Evolutionary conservation across 2,329 filamentous ascomycete species (phyloP), one percentile per base, ranked within the genome.

Genomic region (Dactylella cylindrospora): DNA sequence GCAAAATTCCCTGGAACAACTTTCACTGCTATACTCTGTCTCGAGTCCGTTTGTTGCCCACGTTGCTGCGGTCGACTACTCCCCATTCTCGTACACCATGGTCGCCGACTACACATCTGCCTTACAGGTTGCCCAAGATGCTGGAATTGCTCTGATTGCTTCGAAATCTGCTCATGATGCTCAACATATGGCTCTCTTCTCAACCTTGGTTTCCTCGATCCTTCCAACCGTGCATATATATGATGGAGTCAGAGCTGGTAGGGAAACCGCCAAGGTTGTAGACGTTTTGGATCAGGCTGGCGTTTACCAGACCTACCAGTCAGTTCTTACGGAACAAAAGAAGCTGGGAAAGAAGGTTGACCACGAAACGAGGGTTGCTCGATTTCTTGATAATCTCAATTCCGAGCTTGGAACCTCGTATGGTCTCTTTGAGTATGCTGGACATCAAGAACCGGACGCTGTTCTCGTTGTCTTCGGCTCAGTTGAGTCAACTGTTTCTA

Each of bases 381-480:
- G 83, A 67, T 76, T 91, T 5, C 76, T 94, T 44, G 79, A 82
- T 65, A 80, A 84, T 17, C 84, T 94, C 75, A 98, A 97, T 74
- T 82, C 83, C 65, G 90, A 97, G 76, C 83, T 98, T 19, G 93
- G 91, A 57, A 97, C 93, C 36, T 84, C 91, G 67, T 98, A 98
- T 73, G 81, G 85, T 70, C 83, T 89, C 5, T 98, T 97, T 69
- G 93, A 98, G 75, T 98, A 98, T 76, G 81, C 85, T 70, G 93
- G 93, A 19, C 89, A 97, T 71, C 77, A 81, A 41, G 77, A 83
- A 35, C 83, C 93, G 3, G 86, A 91, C 66, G 83, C 84, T 7
- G 89, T 98, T 12, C 77, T 97, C 26, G 90, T 97, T 23, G 87
- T 89, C 36, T 96, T 98, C 69, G 93, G 93, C 68, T 95, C 89